phyloP scores from a whole-genome alignment of 345 rosid genomes.

The Turritis glabra region DNA sequence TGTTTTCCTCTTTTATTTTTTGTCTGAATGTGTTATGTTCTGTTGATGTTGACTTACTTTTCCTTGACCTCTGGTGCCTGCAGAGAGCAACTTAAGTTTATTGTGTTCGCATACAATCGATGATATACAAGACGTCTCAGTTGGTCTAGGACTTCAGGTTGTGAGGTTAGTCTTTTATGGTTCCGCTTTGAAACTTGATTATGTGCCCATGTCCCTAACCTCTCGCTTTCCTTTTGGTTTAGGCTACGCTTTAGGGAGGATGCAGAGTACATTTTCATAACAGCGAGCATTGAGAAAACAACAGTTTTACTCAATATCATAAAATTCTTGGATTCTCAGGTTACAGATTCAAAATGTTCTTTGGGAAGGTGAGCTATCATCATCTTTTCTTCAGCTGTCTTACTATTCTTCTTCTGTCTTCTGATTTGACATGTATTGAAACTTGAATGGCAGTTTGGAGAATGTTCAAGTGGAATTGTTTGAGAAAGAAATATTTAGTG shows the following conservation, averaged over 20 bases:
- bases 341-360: slow-evolving; percentile 41
- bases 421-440: slow-evolving; percentile 48
- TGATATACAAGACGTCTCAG: slow-evolving; percentile 67
- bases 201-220: slow-evolving; percentile 9
- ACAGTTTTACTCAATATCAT: slow-evolving; percentile 56
- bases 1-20: slow-evolving; percentile 23
- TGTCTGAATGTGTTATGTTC: slow-evolving; percentile 1
- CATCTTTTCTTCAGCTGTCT: slow-evolving; percentile 16
- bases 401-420: slow-evolving; percentile 12
- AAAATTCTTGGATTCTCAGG: slow-evolving; percentile 49
- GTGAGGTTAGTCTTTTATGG: slow-evolving; percentile 64
- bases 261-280: slow-evolving; percentile 62
- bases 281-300: slow-evolving; percentile 68
- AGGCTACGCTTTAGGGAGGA: slow-evolving; percentile 60
- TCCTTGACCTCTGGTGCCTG: slow-evolving; percentile 41
- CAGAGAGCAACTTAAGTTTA: slow-evolving; percentile 67
- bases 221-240: slow-evolving; percentile 22
- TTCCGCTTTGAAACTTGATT: slow-evolving; percentile 19
- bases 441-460: slow-evolving; percentile 88
- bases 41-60: slow-evolving; percentile 25
- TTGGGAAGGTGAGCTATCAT: slow-evolving; percentile 62
- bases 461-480: slow-evolving; percentile 76
- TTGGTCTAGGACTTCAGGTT: slow-evolving; percentile 87
- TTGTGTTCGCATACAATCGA: slow-evolving; percentile 63
- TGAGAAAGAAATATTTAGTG: slow-evolving; percentile 75